Conservation (phyloP, 1,284 basidiomycete genomes). For the Sanghuangporus sanghuang region DNA sequence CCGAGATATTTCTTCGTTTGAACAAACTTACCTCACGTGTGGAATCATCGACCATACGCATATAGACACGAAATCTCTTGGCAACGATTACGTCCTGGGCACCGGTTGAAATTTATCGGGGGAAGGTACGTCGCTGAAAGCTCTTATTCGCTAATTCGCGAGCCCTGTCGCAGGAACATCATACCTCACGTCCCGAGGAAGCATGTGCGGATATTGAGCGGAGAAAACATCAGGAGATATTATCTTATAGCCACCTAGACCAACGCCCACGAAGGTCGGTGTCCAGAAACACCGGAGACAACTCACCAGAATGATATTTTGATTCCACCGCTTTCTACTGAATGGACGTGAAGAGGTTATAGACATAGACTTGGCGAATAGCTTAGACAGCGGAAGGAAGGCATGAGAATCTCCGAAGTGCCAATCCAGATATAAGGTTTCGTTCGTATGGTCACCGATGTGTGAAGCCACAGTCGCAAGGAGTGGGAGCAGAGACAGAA, state of each 20-base stretch:
- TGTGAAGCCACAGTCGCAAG: neutral
- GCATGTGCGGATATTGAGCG: neutral
- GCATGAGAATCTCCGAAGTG: neutral
- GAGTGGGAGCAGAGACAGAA: neutral
- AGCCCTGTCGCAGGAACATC: neutral
- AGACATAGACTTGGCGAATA: neutral
- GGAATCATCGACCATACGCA: neutral
- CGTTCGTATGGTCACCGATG: neutral
- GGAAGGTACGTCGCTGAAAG: neutral
- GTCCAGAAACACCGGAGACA: neutral
- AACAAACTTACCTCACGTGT: neutral
- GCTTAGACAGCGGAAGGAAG: neutral
- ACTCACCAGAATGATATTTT: neutral
- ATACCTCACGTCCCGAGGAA: neutral
- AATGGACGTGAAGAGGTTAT: neutral
- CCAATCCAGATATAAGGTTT: neutral
- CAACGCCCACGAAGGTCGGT: neutral
- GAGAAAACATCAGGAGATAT: neutral
- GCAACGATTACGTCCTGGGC: neutral
- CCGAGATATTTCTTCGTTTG: neutral
- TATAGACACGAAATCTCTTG: neutral
- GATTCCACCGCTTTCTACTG: neutral
- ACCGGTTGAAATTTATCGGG: neutral
- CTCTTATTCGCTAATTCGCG: neutral
- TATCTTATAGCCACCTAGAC: neutral